These are phyloP conservation scores for Cytospora mali DNA, from an alignment of 2,329 filamentous ascomycete genomes.

Conservation along the genomic window DNA sequence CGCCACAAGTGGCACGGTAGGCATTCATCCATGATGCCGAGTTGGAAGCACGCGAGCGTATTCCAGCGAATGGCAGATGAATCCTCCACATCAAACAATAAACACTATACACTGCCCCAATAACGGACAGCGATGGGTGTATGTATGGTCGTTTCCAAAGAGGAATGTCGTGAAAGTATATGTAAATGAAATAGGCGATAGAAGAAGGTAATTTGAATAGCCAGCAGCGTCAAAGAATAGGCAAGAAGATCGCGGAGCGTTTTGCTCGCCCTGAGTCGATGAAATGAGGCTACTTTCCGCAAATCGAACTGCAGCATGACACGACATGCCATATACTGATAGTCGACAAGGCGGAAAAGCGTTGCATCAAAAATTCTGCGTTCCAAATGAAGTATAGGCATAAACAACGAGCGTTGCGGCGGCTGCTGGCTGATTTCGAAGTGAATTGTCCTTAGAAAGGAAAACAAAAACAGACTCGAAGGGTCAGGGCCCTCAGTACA, in stretches of 20 bases:
- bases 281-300: not conserved
- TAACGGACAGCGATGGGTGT: slow-evolving; percentile 11
- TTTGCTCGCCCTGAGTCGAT: slow-evolving; percentile 5
- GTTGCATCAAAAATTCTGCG: slow-evolving; percentile 16
- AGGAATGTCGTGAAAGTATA: slow-evolving; percentile 12
- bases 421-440: slow-evolving; percentile 17
- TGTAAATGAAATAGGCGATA: slow-evolving; percentile 15
- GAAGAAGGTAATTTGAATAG: slow-evolving; percentile 18
- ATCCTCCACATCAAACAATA: slow-evolving; percentile 26
- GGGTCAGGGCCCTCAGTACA: slow-evolving; percentile 43
- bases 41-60: not conserved
- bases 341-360: slow-evolving; percentile 5
- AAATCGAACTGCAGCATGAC: not conserved
- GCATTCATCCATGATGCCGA: slow-evolving; percentile 9
- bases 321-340: not conserved
- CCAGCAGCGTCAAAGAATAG: slow-evolving; percentile 22
- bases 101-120: slow-evolving; percentile 23
- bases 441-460: slow-evolving; percentile 32
- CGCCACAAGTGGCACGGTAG: slow-evolving; percentile 14
- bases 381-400: slow-evolving; percentile 6
- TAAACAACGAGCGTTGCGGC: not conserved
- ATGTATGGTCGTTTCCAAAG: slow-evolving; percentile 20
- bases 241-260: slow-evolving; percentile 18
- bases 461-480: slow-evolving; percentile 41
- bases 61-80: not conserved